These are phyloP conservation scores for Yamadazyma dushanensis DNA, from an alignment of 1,139 yeast species.

Conservation along the genomic window DNA sequence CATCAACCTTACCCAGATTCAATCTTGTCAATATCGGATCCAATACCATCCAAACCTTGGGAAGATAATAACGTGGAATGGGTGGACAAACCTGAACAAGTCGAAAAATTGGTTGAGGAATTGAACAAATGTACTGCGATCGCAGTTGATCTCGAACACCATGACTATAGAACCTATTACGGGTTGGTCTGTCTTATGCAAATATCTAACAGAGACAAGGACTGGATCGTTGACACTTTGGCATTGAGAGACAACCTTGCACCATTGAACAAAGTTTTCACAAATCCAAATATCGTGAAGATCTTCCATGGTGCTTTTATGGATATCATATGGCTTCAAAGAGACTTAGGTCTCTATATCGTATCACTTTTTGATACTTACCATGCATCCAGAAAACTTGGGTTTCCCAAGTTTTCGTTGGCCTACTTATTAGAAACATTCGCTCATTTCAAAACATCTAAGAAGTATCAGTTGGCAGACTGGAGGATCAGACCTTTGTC, in stretches of 20 bases:
- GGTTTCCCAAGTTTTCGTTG: conserved; percentile 78
- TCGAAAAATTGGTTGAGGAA: conserved; percentile 55
- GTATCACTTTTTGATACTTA: conserved; percentile 92
- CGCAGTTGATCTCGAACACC: conserved; percentile 98
- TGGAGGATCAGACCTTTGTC: conserved; percentile 93
- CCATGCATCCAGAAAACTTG: conserved; percentile 79
- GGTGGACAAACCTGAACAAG: conserved; percentile 61
- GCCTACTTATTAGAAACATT: conserved; percentile 80
- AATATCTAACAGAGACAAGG: conserved; percentile 77
- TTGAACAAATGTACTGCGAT: conserved; percentile 58
- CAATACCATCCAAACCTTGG: conserved; percentile 67
- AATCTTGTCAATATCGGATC: conserved; percentile 48
- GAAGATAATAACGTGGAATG: conserved; percentile 59
- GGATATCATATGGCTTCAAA: conserved; percentile 97
- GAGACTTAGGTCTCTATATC: conserved; percentile 89
- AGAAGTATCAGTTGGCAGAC: conserved; percentile 93
- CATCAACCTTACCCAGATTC: conserved; percentile 67
- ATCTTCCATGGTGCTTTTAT: conserved; percentile 95
- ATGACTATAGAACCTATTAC: conserved; percentile 84
- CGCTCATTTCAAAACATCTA: conserved; percentile 85
- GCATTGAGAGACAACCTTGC: conserved; percentile 71
- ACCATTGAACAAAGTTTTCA: conserved; percentile 68
- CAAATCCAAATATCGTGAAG: conserved; percentile 78
- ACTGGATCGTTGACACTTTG: conserved; percentile 80
- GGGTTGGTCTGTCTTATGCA: conserved; percentile 96